These are phyloP conservation scores for Phytophthora gonapodyides DNA, from an alignment of 352 stramenopile genomes.

Conservation along the genomic window DNA sequence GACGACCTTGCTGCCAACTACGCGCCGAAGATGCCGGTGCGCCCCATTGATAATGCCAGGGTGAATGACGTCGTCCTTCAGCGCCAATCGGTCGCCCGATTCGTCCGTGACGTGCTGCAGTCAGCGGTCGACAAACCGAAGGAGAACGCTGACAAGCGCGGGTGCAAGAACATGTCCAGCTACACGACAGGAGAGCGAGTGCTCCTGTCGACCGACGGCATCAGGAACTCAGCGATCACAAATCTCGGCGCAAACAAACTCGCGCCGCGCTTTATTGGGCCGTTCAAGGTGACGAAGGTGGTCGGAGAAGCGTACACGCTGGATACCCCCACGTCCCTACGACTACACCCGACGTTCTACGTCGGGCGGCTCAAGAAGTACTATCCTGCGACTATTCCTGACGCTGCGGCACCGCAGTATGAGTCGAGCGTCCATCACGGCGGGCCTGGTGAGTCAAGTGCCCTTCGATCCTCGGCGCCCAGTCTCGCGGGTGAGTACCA, in stretches of 20 bases:
- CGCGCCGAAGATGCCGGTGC: neutral
- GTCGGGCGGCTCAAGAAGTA: conserved; percentile 32
- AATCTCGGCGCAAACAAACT: conserved; percentile 14
- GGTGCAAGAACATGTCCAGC: neutral
- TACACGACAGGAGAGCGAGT: conserved; percentile 9
- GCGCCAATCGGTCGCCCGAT: conserved; percentile 6
- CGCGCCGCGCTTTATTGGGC: conserved; percentile 10
- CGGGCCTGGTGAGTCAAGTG: neutral
- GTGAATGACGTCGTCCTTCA: neutral
- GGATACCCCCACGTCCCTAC: conserved; percentile 14
- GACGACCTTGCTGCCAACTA: neutral
- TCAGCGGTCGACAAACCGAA: conserved; percentile 28
- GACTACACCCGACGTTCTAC: conserved; percentile 39
- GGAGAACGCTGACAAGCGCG: neutral
- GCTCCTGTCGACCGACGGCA: conserved; percentile 17
- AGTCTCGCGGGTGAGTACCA: neutral
- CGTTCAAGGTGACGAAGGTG: conserved; percentile 3
- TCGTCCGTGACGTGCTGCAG: conserved; percentile 27
- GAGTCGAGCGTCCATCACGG: neutral
- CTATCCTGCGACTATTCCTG: conserved; percentile 1
- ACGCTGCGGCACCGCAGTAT: neutral
- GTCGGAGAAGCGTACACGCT: conserved; percentile 16
- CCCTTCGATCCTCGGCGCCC: neutral
- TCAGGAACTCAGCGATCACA: conserved; percentile 2
- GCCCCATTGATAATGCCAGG: neutral